Base-by-base conservation (phyloP, 1,284 basidiomycete genomes). In the Fomitopsis pinicola region DNA sequence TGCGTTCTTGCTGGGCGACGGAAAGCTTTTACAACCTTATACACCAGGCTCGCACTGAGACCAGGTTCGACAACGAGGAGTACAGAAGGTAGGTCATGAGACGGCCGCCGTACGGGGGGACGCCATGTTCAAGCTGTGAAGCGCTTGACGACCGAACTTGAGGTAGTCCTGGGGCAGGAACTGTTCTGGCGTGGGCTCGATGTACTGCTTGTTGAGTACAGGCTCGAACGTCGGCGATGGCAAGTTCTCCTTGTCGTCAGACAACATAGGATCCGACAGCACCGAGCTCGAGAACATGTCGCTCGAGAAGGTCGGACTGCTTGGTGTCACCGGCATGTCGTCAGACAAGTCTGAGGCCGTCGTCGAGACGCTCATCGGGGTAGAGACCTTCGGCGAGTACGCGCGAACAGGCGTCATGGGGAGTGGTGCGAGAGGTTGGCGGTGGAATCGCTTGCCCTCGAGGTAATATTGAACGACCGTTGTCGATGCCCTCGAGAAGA, bases 401-500 rank as follows among this genome's bases (percentile, higher is more conserved):
- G 83, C 73, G 50, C 87, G 87, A 66, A 82, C 84, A 2, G 91
- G 91, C 19, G 91, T 92, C 65, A 85, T 82, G 44, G 91, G 91
- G 42, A 90, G 76, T 35, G 82, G 12, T 68, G 79, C 70, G n/a
- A 80, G 69, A 17, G 79, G 72, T 42, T 84, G 79, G 52, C 78
- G 80, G 63, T 79, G 71, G 73, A 88, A 92, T 59, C 86, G 86
- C 60, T 87, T 87, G 58, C 90, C 90, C 71, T 89, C 82, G 46
- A 93, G 84, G 69, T 98, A 99, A 79, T 90, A 96, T 72, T 98
- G 93, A 61, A 95, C 87, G 62, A 95, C 93, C 70, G 93, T 84
- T 17, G 91, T 93, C 36, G 97, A 96, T 0, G 95, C 94, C 76
- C 94, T 94, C 57, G 92, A 94, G 79, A 96, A 98, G 78, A 95